Base-by-base conservation (phyloP, 805 yeast species). In the Kregervanrija pseudodelftensis region DNA sequence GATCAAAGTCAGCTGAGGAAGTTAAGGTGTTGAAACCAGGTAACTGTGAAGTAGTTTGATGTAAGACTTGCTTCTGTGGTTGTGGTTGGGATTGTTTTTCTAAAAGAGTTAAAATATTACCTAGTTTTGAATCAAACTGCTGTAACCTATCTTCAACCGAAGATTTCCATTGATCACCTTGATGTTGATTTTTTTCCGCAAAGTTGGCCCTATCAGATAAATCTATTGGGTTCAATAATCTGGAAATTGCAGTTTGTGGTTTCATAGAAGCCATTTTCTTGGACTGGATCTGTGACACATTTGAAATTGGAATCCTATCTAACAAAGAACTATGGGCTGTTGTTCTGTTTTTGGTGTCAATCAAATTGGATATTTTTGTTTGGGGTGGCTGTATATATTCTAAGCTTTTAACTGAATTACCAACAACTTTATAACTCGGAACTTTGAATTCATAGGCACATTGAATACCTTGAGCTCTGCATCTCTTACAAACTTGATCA, bases 391-490 rank as follows among this genome's bases (percentile, higher is more conserved):
- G 28, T 7, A 22, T 22, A 14, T 9, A 7, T 35, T 35, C 22
- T 16, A 35, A 35, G 9, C 8, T 48, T 28, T 57, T 58, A 33
- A 56, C 7, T 22, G 28, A 22, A 22, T 22, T 53, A 3, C 61
- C 64, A 12, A 57, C 64, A n/a, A 58, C 51, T 37, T 59, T 64
- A 44, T 61, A 64, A 37, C 66, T 64, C 2, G 82, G 80, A 3
- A 77, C 65, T 49, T 74, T 77, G 42, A 73, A 72, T 39, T 77
- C 79, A 58, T 74, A 80, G 30, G 74, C 73, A 53, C 88, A 82
- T 38, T 71, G 73, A 30, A 75, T 66, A 13, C 76, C 76, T 14
- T 66, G 69, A 34, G 71, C 69, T 12, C 66, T 50, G 56, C 89
- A 82, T 45, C 85, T 57, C 49, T 72, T 74, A 57, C 89, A 82